Base-by-base conservation (phyloP, 805 yeast genomes). In the Kodamaea neixiangensis region DNA sequence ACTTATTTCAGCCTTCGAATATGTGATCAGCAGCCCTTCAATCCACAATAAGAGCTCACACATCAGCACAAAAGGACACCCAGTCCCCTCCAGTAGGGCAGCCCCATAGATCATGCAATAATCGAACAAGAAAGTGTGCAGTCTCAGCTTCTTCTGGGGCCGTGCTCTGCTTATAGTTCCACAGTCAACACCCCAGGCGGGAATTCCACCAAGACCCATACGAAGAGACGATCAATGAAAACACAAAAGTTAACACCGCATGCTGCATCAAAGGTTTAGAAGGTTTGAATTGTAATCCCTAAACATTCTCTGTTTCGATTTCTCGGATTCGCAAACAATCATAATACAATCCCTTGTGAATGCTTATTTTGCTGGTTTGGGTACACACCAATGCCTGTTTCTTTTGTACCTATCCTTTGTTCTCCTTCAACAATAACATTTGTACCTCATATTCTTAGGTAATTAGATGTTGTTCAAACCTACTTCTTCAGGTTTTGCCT, bases 21-120 rank as follows among this genome's bases (percentile, higher is more conserved):
- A 37, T 37, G 41, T 37, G 41, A 37, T 37, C 21, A 14, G 21
- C 41, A 37, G 41, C 41, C 41, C 15, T 19, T 37, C n/a, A 37
- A 17, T 13, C 41, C n/a, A 37, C 41, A 15, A 37, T 10, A 37
- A 11, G 19, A 15, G 13, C 31, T 7, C 2, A 19, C 19, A 37
- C n/a, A 17, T 15, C n/a, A 17, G 15, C 21, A 19, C 41, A 15
- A 37, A 37, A 9, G 20, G 21, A 15, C 5, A 19, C 21, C 21
- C 3, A 7, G 41, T 17, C n/a, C 20, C n/a, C 41, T 37, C 13
- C 13, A 17, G 41, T 37, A 25, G 10, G 31, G 3, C 31, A 25
- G 41, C 10, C 21, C 19, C 20, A 20, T 6, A 17, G 19, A 37
- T 17, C 41, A 19, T 37, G 41, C 41, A 15, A 17, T 15, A 25